phyloP scores from a whole-genome alignment of 2,329 filamentous ascomycete genomes.

The Aureobasidium subglaciale region DNA sequence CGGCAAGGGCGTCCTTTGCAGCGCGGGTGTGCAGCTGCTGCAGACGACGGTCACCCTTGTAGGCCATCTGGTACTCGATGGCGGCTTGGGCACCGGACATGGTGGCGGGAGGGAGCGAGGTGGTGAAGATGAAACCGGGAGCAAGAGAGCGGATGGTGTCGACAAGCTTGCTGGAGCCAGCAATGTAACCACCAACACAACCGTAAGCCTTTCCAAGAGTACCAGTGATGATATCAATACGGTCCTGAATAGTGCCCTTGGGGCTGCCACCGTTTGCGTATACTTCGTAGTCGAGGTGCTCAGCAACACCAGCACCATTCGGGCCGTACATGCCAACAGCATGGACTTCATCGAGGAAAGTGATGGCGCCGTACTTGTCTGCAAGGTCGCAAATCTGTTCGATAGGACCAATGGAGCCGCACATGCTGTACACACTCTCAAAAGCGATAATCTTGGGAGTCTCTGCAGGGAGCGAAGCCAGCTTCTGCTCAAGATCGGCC shows the following conservation, averaged over 20 bases:
- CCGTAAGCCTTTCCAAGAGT: conserved; percentile 97
- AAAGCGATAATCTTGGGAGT: conserved; percentile 98
- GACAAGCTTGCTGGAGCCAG: conserved; percentile 76
- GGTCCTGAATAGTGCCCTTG: conserved; percentile 83
- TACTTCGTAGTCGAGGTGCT: conserved; percentile 90
- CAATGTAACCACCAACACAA: conserved; percentile 96
- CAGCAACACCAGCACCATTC: conserved; percentile 88
- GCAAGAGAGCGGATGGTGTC: conserved; percentile 92
- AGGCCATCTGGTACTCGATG: conserved; percentile 86
- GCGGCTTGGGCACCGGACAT: conserved; percentile 91
- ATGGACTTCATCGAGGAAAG: conserved; percentile 97
- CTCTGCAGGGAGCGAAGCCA: conserved; percentile 76
- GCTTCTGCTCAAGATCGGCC: conserved; percentile 83
- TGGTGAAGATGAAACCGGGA: conserved; percentile 98
- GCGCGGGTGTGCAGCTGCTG: conserved; percentile 95
- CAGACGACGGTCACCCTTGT: conserved; percentile 78
- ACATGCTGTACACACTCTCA: conserved; percentile 99
- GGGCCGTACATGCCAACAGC: conserved; percentile 99
- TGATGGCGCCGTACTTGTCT: conserved; percentile 95
- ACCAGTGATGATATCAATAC: conserved; percentile 94
- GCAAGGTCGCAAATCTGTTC: conserved; percentile 92
- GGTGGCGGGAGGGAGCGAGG: conserved; percentile 86
- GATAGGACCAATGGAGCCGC: conserved; percentile 92
- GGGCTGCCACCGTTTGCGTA: conserved; percentile 64
- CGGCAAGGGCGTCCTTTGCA: conserved; percentile 76